Evolutionary conservation across 75 land plant genomes (phyloP).

Genomic region (Larix kaempferi): DNA sequence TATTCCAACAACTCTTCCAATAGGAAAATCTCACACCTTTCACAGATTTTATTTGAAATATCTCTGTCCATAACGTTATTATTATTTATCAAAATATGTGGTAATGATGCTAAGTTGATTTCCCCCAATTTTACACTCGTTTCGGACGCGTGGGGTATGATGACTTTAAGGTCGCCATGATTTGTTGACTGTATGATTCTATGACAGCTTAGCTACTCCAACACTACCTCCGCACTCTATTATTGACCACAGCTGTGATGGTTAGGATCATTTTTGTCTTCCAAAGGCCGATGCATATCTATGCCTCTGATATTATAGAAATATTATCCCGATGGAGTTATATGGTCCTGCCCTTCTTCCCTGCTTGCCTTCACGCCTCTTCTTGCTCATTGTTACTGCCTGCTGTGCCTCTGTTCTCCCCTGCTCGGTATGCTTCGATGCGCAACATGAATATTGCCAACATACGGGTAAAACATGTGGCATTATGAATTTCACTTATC

Average conservation of each 20-base stretch:
- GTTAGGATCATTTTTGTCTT: neutral
- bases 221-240: neutral
- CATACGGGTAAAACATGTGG: neutral
- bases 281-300: neutral
- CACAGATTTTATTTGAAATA: no score
- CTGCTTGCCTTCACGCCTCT: neutral
- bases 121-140: no score
- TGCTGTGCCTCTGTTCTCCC: neutral
- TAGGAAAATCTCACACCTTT: no score
- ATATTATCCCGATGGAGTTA: neutral
- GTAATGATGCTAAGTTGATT: no score
- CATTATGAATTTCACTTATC: neutral
- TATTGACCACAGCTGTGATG: neutral
- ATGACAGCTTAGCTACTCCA: neutral
- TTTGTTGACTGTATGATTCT: neutral
- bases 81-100: no score
- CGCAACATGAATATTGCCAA: neutral
- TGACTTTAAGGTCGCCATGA: neutral
- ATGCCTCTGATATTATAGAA: neutral
- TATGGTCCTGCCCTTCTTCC: neutral
- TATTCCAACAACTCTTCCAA: no score
- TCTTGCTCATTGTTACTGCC: neutral
- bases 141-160: no score
- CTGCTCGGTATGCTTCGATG: neutral
- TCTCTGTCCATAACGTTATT: no score